A percentile compares a stretch with the other conserved stretches of the same genome.
phyloP scores from a whole-genome alignment of 768 basidiomycete genomes.

The Asterophora lycoperdoides region DNA sequence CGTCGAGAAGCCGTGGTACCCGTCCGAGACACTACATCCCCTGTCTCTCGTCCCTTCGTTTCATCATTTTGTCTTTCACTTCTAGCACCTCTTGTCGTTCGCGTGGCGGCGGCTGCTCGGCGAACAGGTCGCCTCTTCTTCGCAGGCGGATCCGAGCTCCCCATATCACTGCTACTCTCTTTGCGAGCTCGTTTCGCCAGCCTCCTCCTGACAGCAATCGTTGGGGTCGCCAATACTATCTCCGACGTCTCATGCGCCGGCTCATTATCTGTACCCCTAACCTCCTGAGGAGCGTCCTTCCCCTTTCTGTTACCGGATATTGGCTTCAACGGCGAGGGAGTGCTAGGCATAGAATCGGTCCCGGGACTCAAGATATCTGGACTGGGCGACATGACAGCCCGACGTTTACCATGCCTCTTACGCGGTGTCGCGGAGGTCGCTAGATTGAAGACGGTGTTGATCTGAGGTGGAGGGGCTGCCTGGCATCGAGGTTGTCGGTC shows the following conservation, averaged over 20 bases:
- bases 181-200: not conserved
- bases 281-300: slow-evolving; percentile 2
- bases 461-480: slow-evolving; percentile 13
- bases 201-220: not conserved
- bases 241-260: not conserved
- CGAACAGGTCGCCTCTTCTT: slow-evolving; percentile 5
- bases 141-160: not conserved
- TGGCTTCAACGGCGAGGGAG: slow-evolving; percentile 35
- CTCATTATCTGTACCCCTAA: slow-evolving; percentile 4
- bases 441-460: slow-evolving; percentile 15
- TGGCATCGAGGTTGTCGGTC: slow-evolving; percentile 13
- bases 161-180: not conserved
- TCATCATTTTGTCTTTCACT: slow-evolving; percentile 16
- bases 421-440: slow-evolving; percentile 31
- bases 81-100: slow-evolving; percentile 12
- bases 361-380: slow-evolving; percentile 29
- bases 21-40: slow-evolving; percentile 8
- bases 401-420: slow-evolving; percentile 29
- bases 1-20: slow-evolving; percentile 1
- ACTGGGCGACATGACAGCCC: slow-evolving; percentile 21
- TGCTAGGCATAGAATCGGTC: slow-evolving; percentile 27
- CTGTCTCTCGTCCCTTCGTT: slow-evolving; percentile 3
- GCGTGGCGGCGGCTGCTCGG: slow-evolving; percentile 9
- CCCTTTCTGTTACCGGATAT: slow-evolving; percentile 10
- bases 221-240: not conserved